Evolutionary conservation across 768 basidiomycete species (phyloP).

Genomic region (Podaxis sp.): DNA sequence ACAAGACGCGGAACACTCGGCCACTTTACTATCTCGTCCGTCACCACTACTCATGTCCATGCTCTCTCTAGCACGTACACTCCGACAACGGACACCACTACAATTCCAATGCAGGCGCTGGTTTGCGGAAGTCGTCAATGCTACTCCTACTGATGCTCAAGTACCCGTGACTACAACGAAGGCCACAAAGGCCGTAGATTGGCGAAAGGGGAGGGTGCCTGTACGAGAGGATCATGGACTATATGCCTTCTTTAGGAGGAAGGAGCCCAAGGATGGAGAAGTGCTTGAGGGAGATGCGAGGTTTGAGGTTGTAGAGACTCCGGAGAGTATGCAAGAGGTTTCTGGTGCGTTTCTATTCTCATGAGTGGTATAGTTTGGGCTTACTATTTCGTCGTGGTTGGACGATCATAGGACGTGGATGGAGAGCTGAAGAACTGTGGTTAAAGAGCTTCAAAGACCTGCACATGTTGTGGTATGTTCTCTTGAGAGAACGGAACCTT

Average conservation of each 20-base stretch:
- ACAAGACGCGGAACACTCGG: neutral
- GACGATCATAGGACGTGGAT: slow-evolving; percentile 69
- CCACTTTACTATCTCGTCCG: neutral
- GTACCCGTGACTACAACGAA: neutral
- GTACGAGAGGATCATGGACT: slow-evolving; percentile 68
- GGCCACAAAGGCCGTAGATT: slow-evolving; percentile 9
- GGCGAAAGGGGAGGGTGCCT: slow-evolving; percentile 27
- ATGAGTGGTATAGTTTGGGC: no score
- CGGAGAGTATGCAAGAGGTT: slow-evolving; percentile 27
- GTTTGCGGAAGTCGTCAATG: slow-evolving; percentile 25
- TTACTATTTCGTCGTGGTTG: no score
- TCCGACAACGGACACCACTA: slow-evolving; percentile 17
- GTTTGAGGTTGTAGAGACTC: slow-evolving; percentile 49
- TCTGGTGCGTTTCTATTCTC: slow-evolving; percentile 24
- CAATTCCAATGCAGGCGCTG: slow-evolving; percentile 21
- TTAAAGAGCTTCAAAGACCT: slow-evolving; percentile 91
- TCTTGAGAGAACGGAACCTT: slow-evolving; percentile 86
- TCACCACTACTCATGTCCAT: slow-evolving; percentile 13
- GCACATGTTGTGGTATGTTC: slow-evolving; percentile 93
- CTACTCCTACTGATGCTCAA: neutral
- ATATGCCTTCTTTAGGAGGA: slow-evolving; percentile 73
- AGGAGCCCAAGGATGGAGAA: slow-evolving; percentile 31
- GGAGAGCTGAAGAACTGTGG: slow-evolving; percentile 84
- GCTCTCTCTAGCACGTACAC: slow-evolving; percentile 22
- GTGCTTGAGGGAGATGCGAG: slow-evolving; percentile 44